These are phyloP conservation scores for Dissophora globulifera DNA, from an alignment of 192 early-diverging fungal genomes.

Conservation along the genomic window DNA sequence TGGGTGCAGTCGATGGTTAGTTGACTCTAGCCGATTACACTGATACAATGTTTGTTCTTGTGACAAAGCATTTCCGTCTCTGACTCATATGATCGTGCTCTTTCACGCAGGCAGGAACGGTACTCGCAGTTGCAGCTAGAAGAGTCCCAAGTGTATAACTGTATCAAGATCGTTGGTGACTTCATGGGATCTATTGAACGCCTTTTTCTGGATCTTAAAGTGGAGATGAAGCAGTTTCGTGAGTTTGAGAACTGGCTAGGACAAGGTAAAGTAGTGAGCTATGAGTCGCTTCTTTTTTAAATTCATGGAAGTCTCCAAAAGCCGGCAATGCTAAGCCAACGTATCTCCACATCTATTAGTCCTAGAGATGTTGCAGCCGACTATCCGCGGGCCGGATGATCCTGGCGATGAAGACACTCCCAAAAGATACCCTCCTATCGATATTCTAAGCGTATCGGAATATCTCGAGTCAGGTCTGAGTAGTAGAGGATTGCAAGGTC, in stretches of 20 bases:
- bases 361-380: slow-evolving; percentile 20
- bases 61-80: background rate
- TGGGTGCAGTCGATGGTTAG: slow-evolving; percentile 41
- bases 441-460: slow-evolving; percentile 9
- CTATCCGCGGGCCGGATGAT: slow-evolving; percentile 12
- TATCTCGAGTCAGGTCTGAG: slow-evolving; percentile 19
- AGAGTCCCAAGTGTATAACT: slow-evolving; percentile 11
- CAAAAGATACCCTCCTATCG: slow-evolving; percentile 24
- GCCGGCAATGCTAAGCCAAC: too few species aligned
- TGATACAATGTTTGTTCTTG: too few species aligned
- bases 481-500: background rate
- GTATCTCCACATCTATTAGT: too few species aligned
- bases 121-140: slow-evolving; percentile 15
- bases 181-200: slow-evolving; percentile 28
- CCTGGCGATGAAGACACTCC: slow-evolving; percentile 3
- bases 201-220: slow-evolving; percentile 29
- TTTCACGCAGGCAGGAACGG: slow-evolving; percentile 17
- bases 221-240: slow-evolving; percentile 30
- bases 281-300: background rate
- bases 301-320: too few species aligned
- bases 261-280: slow-evolving; percentile 6
- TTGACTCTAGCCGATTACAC: too few species aligned
- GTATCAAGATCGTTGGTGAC: slow-evolving; percentile 34
- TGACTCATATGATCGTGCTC: background rate
- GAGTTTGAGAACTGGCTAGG: slow-evolving; percentile 50